These are phyloP conservation scores for Pyrenophora graminea DNA, from an alignment of 2,329 filamentous ascomycete genomes.

Conservation along the genomic window DNA sequence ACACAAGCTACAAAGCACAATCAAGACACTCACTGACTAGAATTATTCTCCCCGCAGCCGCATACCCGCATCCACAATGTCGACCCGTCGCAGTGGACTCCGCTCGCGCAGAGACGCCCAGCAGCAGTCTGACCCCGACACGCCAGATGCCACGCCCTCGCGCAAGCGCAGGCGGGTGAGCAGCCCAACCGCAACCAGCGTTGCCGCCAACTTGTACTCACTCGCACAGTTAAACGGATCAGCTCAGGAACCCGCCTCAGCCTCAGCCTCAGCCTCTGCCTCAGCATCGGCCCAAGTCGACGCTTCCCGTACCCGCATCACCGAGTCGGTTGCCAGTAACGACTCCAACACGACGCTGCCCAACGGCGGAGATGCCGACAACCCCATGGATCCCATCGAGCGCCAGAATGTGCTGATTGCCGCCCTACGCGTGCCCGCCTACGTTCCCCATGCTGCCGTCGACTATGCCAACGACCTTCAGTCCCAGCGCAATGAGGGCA, in stretches of 20 bases:
- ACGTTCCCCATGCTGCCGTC: constrained; percentile 60
- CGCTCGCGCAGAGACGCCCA: constrained; percentile 35
- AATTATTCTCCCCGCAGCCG: constrained; percentile 7
- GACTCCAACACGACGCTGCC: constrained; percentile 47
- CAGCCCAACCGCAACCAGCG: constrained; percentile 17
- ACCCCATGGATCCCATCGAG: constrained; percentile 38
- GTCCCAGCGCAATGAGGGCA: constrained; percentile 48
- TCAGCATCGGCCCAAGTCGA: constrained; percentile 24
- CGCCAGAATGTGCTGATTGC: constrained; percentile 46
- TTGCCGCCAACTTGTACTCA: constrained; percentile 19
- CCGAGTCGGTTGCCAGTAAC: constrained; percentile 49
- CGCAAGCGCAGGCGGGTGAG: constrained; percentile 54
- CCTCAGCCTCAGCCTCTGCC: constrained; percentile 18
- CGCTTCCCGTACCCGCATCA: constrained; percentile 37
- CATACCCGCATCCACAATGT: constrained; percentile 25
- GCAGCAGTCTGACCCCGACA: constrained; percentile 48
- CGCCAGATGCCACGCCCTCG: constrained; percentile 54
- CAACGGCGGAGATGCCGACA: constrained; percentile 39
- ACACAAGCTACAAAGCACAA: constrained; percentile 1
- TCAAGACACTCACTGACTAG: constrained; percentile 21
- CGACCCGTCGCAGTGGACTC: constrained; percentile 16
- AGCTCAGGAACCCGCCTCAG: constrained; percentile 26
- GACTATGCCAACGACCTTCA: constrained; percentile 60
- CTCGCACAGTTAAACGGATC: constrained; percentile 42
- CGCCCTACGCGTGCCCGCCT: constrained; percentile 50